Base-by-base conservation (phyloP, 768 basidiomycete genomes). In the Inosperma sp. region DNA sequence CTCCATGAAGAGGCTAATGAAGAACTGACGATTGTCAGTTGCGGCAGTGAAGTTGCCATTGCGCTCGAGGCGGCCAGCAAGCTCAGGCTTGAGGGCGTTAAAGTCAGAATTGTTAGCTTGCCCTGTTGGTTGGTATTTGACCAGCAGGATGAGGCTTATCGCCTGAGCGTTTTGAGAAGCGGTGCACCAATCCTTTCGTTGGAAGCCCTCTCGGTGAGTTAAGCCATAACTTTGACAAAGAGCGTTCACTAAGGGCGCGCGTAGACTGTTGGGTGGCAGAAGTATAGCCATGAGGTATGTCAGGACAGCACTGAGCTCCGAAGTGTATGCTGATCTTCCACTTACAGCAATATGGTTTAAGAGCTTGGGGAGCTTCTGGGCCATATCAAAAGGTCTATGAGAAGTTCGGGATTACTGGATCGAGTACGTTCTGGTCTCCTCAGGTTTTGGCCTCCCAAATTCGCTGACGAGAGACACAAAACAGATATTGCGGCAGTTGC, bases 51-150 rank as follows among this genome's bases (percentile, higher is more conserved):
- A 71, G 92, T 95, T 58, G 62, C 75, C 61, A 90, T 97, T 58
- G 90, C 85, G 31, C 70, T 94, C 50, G 93, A 93, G 66, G 92
- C 93, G 16, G 90, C 89, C 47, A 75, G 77, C 66, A 79, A 83
- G 70, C 83, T 97, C 61, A 80, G 79, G 64, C 77, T 72, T 46
- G 77, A 88, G 69, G 92, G 90, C 48, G 62, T 90, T 71, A 90
- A 83, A 72, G 82, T 80, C 54, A 82, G 93, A 27, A 68, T 96
- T 41, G 92, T 93, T 64, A 87, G 84, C 64, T 70, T 96, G 65
- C 94, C 94, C 10, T 95, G 90, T 69, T 90, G 88, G 86, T 77
- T 86, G 51, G 80, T 88, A 50, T 95, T 89, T 65, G 88, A 94
- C 67, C 77, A 80, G 61, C 93, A 97, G 70, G 73, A 80, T 55